A percentile compares a stretch with the other conserved stretches of the same genome.
phyloP scores from a whole-genome alignment of 768 basidiomycete species.

The Tricholoma sp. region DNA sequence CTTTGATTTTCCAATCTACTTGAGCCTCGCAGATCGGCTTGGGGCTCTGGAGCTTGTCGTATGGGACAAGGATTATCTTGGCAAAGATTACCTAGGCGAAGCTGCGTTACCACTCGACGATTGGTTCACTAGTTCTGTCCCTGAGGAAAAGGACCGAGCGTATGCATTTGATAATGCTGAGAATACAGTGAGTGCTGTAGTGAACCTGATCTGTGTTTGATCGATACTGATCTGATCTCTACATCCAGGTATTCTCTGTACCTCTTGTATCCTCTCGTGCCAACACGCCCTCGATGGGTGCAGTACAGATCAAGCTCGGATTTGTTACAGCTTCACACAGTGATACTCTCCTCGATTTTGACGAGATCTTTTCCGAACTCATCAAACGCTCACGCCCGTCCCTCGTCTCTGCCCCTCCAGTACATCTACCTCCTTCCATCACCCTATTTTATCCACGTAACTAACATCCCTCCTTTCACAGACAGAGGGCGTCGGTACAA shows the following conservation, averaged over 20 bases:
- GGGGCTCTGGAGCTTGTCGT: slow-evolving; percentile 80
- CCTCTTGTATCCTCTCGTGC: slow-evolving; percentile 38
- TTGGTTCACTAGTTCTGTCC: slow-evolving; percentile 52
- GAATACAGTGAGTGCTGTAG: slow-evolving; percentile 55
- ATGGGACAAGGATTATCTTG: slow-evolving; percentile 90
- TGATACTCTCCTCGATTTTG: slow-evolving; percentile 41
- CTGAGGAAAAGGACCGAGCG: slow-evolving; percentile 28
- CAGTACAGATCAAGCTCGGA: slow-evolving; percentile 41
- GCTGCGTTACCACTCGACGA: slow-evolving; percentile 69
- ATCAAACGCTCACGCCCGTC: slow-evolving; percentile 59
- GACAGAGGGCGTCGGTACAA: slow-evolving; percentile 85
- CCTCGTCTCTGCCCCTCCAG: slow-evolving; percentile 74
- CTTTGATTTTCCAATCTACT: slow-evolving; percentile 84
- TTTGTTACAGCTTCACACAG: slow-evolving; percentile 43
- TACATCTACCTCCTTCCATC: slow-evolving; percentile 22
- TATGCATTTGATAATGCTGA: slow-evolving; percentile 54
- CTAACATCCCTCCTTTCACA: slow-evolving; percentile 21
- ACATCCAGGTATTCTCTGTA: slow-evolving; percentile 14
- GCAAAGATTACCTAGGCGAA: slow-evolving; percentile 94
- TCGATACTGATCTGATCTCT: slow-evolving; percentile 2
- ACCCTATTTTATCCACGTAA: background rate
- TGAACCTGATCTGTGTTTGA: background rate
- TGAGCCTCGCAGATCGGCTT: slow-evolving; percentile 65
- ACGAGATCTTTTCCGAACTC: slow-evolving; percentile 59
- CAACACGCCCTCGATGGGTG: slow-evolving; percentile 34